A percentile compares a stretch with the other conserved stretches of the same genome.
Evolutionary conservation across 1,284 basidiomycete species (phyloP).

Genomic region (Ganoderma sp.): DNA sequence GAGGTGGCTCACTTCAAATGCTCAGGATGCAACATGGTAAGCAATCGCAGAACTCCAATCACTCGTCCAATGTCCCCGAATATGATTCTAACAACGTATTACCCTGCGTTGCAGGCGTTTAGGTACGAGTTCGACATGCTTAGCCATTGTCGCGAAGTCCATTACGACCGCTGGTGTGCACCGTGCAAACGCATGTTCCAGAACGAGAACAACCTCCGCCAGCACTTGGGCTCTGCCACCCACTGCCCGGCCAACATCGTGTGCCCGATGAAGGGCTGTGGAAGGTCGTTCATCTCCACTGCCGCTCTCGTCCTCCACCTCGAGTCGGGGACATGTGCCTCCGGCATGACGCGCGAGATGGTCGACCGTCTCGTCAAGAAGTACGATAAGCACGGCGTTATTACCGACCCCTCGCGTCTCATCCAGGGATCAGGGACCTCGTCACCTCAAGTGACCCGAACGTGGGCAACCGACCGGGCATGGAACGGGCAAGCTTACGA

Average conservation of each 20-base stretch:
- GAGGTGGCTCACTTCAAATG: conserved; percentile 29
- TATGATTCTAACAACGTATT: neutral
- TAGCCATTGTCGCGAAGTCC: conserved; percentile 35
- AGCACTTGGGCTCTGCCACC: conserved; percentile 36
- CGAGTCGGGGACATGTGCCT: conserved; percentile 40
- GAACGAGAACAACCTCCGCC: conserved; percentile 34
- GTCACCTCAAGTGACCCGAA: conserved; percentile 11
- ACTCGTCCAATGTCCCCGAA: no score
- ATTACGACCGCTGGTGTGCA: conserved; percentile 36
- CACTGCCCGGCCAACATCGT: conserved; percentile 13
- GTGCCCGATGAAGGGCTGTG: conserved; percentile 35
- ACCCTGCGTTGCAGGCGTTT: neutral
- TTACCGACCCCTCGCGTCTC: conserved; percentile 42
- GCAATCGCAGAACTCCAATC: conserved; percentile 29
- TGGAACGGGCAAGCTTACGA: conserved; percentile 46
- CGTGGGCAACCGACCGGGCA: conserved; percentile 40
- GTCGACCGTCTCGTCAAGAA: conserved; percentile 37
- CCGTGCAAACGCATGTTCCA: conserved; percentile 38
- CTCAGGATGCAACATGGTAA: conserved; percentile 26
- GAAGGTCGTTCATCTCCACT: conserved; percentile 36
- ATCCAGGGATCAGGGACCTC: conserved; percentile 19
- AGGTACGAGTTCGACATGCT: conserved; percentile 22
- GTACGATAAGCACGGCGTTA: conserved; percentile 37
- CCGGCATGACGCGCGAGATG: conserved; percentile 38
- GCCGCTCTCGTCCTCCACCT: conserved; percentile 42